Evolutionary conservation across 2,329 filamentous ascomycete species (phyloP).

Genomic region (Penicillium verrucosum): DNA sequence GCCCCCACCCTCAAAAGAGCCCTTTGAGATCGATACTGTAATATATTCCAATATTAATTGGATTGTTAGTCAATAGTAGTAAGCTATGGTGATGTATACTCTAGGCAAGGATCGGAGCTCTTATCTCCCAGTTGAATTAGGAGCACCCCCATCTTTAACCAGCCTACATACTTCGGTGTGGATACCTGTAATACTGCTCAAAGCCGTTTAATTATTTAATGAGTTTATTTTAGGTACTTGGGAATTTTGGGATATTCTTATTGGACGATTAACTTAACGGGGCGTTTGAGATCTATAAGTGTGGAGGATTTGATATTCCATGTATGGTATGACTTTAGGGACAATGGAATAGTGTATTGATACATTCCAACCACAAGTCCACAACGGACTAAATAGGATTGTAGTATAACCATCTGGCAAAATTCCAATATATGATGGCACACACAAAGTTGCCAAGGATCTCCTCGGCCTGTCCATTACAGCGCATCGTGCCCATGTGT

Average conservation of each 20-base stretch:
- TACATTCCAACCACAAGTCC: background rate
- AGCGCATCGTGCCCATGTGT: constrained; percentile 36
- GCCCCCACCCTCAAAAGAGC: background rate
- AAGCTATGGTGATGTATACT: background rate
- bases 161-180: background rate
- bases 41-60: background rate
- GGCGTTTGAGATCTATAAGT: background rate
- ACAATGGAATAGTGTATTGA: background rate
- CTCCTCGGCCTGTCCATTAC: background rate
- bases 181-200: background rate
- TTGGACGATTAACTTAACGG: background rate
- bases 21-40: background rate
- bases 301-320: background rate
- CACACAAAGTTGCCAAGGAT: background rate
- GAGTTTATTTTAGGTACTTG: background rate
- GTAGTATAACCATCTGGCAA: background rate
- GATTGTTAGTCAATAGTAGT: background rate
- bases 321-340: background rate
- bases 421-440: background rate
- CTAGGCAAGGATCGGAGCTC: background rate
- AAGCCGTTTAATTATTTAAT: background rate
- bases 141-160: background rate
- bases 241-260: background rate
- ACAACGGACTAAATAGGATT: background rate
- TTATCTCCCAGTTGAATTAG: background rate